Conservation (phyloP, 768 basidiomycete genomes). For the Russula sp. region DNA sequence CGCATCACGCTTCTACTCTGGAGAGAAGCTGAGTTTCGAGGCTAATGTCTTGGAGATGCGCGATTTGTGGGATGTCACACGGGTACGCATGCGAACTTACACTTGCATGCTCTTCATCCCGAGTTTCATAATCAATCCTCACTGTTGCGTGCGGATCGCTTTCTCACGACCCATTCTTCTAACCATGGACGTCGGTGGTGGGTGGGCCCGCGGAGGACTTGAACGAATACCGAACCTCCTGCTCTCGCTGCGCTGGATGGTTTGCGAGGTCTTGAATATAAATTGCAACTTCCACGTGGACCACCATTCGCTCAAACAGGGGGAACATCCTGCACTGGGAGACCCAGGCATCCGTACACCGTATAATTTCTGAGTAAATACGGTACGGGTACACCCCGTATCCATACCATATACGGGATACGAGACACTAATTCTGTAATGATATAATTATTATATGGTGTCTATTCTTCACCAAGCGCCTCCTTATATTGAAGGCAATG, state of each 20-base stretch:
- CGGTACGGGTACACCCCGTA: too few relatives aligned
- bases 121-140: background rate
- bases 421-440: too few relatives aligned
- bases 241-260: slow-evolving; percentile 18
- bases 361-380: too few relatives aligned
- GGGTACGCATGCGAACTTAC: background rate
- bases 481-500: too few relatives aligned
- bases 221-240: background rate
- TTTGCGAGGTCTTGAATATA: slow-evolving; percentile 9
- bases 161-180: background rate
- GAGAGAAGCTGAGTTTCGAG: too few relatives aligned
- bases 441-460: too few relatives aligned
- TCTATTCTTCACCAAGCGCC: too few relatives aligned
- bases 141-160: background rate
- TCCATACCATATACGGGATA: too few relatives aligned
- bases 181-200: slow-evolving; percentile 17
- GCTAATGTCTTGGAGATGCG: too few relatives aligned
- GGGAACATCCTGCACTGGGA: background rate
- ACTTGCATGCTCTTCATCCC: background rate
- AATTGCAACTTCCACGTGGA: background rate
- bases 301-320: background rate
- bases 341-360: background rate
- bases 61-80: too few relatives aligned
- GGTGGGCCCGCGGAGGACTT: background rate
- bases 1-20: background rate